phyloP scores from a whole-genome alignment of 2,329 filamentous ascomycete species.

The Fusarium sp. region DNA sequence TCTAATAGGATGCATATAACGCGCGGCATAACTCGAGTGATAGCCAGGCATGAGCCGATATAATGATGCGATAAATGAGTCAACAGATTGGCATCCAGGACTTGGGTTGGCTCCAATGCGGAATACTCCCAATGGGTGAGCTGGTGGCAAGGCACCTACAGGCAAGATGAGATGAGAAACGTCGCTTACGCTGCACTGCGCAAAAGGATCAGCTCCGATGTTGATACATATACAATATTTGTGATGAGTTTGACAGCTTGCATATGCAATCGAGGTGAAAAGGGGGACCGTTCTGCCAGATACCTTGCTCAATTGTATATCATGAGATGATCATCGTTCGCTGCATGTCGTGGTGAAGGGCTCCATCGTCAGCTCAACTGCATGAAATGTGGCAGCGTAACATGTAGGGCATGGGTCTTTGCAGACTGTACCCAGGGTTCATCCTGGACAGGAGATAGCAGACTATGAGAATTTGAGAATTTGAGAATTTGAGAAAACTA shows the following conservation, averaged over 20 bases:
- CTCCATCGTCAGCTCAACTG: conserved; percentile 20
- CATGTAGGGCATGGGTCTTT: conserved; percentile 14
- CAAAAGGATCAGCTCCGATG: neutral
- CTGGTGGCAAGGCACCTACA: conserved; percentile 5
- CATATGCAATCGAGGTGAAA: conserved; percentile 10
- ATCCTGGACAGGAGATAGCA: neutral
- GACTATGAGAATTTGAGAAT: neutral
- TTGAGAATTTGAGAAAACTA: neutral
- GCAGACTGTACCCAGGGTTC: conserved; percentile 8
- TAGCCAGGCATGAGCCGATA: conserved; percentile 5
- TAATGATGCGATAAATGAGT: conserved; percentile 21
- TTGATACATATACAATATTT: conserved; percentile 1
- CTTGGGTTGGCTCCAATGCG: neutral
- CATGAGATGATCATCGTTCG: conserved; percentile 43
- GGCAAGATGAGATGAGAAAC: neutral
- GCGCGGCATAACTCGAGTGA: conserved; percentile 10
- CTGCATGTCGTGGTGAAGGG: conserved; percentile 28
- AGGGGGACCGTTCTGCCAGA: conserved; percentile 29
- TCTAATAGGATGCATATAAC: conserved; percentile 10
- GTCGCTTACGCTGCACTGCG: conserved; percentile 7
- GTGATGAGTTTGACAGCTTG: neutral
- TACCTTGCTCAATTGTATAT: conserved; percentile 15
- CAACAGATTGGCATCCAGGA: conserved; percentile 7
- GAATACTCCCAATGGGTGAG: conserved; percentile 14
- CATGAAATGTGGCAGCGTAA: conserved; percentile 6